Conservation (phyloP, 73 alveolate genomes). For the Uronychia binucleata region DNA sequence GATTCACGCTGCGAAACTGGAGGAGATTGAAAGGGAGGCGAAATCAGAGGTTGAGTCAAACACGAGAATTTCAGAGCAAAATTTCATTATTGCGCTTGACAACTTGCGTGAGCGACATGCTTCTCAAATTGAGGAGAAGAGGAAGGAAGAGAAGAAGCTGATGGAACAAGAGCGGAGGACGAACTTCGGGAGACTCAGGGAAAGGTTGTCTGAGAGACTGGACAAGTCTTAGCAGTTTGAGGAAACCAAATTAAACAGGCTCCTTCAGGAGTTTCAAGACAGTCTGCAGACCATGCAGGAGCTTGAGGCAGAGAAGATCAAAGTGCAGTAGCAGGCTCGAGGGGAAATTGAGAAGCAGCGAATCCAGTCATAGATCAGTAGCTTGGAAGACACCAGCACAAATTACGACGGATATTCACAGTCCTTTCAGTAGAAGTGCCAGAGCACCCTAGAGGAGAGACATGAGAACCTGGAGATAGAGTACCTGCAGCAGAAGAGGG, state of each 20-base stretch:
- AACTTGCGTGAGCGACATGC: background rate
- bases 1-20: too few species aligned
- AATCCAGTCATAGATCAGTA: background rate
- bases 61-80: background rate
- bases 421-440: background rate
- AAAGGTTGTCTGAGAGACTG: slow-evolving; percentile 5
- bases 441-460: background rate
- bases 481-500: background rate
- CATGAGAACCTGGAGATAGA: background rate
- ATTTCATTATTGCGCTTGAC: too few species aligned
- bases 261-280: background rate
- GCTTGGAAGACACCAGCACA: background rate
- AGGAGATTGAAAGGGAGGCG: too few species aligned
- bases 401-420: background rate
- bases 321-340: background rate
- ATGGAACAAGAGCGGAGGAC: background rate
- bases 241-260: slow-evolving; percentile 3
- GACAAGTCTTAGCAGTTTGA: slow-evolving; percentile 10
- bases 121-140: too few species aligned
- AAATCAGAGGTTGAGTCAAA: background rate
- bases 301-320: background rate
- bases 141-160: background rate
- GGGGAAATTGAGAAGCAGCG: background rate
- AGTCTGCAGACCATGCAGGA: background rate
- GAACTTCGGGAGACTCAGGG: background rate